Evolutionary conservation across 1,284 basidiomycete species (phyloP), one percentile per base, ranked within the genome.

Genomic region (Moesziomyces aphidis): DNA sequence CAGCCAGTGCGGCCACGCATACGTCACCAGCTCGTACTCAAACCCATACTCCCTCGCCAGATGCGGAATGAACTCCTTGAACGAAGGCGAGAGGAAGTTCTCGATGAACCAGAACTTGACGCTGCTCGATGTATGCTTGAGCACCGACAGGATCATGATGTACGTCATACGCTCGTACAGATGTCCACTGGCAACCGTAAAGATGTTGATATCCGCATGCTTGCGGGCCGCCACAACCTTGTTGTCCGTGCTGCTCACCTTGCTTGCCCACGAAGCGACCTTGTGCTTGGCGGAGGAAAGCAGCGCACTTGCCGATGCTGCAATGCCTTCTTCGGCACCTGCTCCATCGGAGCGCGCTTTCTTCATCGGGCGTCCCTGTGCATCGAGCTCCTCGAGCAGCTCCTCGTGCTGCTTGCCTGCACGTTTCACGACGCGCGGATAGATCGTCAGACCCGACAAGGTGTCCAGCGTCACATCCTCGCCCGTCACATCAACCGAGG

Each of bases 41-140:
- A 99, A 99, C 44, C 90, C 89, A 80, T 99, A 98, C 73, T 92
- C 92, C 76, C 90, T 87, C 0, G 94, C 93, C 74, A 97, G 89
- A 79, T 95, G 92, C 0, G 96, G 96, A 57, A 97, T 92, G 85
- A 98, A 97, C 88, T 94, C 93, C 65, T 97, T 88, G 89, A 99
- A 99, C 0, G 95, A 94, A 0, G 96, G 96, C 0, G 96, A 98
- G 23, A 99, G 88, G 89, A 98, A 99, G 86, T 99, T 99, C 83
- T 97, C 93, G 76, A 99, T 98, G 86, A 99, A 98, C 96, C 96
- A 99, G 86, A 99, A 99, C 85, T 99, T 99, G 85, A 98, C 95
- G 24, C 89, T 91, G 79, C 91, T 92, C 36, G 94, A 90, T 4
- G 96, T 99, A 83, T 99, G 95, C 59, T 91, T 90, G 77, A 99